phyloP scores from a whole-genome alignment of 2,329 filamentous ascomycete species.

The Immersiporthe knoxdaviesiana region DNA sequence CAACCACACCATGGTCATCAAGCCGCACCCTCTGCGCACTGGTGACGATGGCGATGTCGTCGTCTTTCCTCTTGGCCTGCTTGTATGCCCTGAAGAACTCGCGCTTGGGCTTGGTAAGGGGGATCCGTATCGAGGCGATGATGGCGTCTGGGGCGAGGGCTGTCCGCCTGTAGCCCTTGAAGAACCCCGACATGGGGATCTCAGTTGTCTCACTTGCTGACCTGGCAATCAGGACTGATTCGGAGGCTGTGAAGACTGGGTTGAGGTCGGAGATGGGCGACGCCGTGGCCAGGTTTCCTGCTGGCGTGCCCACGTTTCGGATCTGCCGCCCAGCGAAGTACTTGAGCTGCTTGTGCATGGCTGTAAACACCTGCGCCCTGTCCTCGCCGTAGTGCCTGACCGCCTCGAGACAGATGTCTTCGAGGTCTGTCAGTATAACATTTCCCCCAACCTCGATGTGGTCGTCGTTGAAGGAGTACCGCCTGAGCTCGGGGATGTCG shows the following conservation, averaged over 20 bases:
- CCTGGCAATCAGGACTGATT: conserved; percentile 79
- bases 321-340: conserved; percentile 97
- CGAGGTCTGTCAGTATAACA: conserved; percentile 87
- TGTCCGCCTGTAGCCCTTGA: conserved; percentile 87
- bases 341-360: conserved; percentile 89
- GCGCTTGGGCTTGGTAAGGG: conserved; percentile 71
- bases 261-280: conserved; percentile 97
- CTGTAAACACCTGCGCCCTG: conserved; percentile 80
- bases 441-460: conserved; percentile 93
- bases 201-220: conserved; percentile 73
- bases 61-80: conserved; percentile 94
- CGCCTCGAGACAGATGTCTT: conserved; percentile 80
- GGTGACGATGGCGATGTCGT: conserved; percentile 98
- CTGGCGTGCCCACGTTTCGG: conserved; percentile 94
- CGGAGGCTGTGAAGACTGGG: conserved; percentile 87
- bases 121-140: conserved; percentile 86
- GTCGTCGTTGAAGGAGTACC: conserved; percentile 78
- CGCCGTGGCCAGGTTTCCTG: conserved; percentile 90
- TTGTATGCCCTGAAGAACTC: conserved; percentile 93
- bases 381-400: conserved; percentile 74
- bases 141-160: conserved; percentile 80
- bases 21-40: conserved; percentile 78
- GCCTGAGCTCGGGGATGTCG: conserved; percentile 86
- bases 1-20: conserved; percentile 69
- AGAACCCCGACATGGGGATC: conserved; percentile 91